Evolutionary conservation across 495 filamentous ascomycete species (phyloP), one percentile per base, ranked within the genome.

Genomic region (Astrothelium subdiscretum): DNA sequence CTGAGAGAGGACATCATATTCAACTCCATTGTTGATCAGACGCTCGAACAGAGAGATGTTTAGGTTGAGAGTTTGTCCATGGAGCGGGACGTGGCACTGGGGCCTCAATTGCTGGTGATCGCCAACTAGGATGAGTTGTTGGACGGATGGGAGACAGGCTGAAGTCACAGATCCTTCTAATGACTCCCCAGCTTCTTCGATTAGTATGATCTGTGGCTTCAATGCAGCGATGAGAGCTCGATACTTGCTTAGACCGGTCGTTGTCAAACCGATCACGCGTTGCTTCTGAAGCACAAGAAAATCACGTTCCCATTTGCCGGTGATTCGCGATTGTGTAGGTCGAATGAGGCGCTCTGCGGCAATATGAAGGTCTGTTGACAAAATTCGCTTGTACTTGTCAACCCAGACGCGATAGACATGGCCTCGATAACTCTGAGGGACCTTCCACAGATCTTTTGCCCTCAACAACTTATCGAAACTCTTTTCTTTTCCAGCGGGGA

Each of bases 181-280:
- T 0, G 81, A 83, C 66, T 91, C 86, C 1, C 86, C 88, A 22
- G 88, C 88, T 75, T 91, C 88, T 75, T 92, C 88, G 59, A 91
- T 83, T 18, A 91, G 65, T 1, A 90, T 73, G 3, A 86, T 74
- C 48, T 74, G 81, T 0, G 94, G 91, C 31, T 82, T 76, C 20
- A 95, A 63, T 27, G 83, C 84, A 13, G 87, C 81, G 26, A 97
- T 73, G 0, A 95, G 75, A 1, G 76, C 83, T 20, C 92, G 83
- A 65, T 94, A 92, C 67, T 97, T 97, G 69, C 85, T 89, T n/a
- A 97, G 71, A 3, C 94, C 94, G 0, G 92, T 91, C 0, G 85
- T 87, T 5, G 88, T 92, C 78, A 89, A 81, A 10, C 88, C 88
- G 58, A 92, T 75, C 1, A 91, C 62, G 65, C 83, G 87, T 8